Conservation (phyloP, 768 basidiomycete genomes). For the Suillus americanus region DNA sequence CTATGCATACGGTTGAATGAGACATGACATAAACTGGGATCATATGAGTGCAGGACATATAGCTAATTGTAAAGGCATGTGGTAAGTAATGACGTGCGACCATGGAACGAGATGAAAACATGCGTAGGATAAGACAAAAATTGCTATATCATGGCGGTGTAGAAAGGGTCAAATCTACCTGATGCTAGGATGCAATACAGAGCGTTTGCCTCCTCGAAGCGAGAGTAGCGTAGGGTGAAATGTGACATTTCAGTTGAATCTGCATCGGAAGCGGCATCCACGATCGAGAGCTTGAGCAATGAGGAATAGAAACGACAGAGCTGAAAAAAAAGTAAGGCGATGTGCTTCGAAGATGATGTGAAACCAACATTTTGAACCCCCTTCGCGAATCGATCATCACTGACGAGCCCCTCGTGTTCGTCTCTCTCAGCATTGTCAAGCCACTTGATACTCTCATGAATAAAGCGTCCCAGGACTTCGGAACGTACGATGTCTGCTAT, state of each 20-base stretch:
- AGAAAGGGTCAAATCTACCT: constrained; percentile 29
- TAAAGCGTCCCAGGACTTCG: constrained; percentile 69
- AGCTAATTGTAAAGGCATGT: constrained; percentile 2
- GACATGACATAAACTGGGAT: background rate
- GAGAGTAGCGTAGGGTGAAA: constrained; percentile 69
- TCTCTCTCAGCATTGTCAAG: constrained; percentile 70
- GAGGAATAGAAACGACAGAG: constrained; percentile 77
- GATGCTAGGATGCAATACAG: constrained; percentile 66
- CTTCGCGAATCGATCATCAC: constrained; percentile 72
- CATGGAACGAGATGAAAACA: constrained; percentile 7
- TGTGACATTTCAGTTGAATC: constrained; percentile 79
- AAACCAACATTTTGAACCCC: constrained; percentile 67
- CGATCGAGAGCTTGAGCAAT: constrained; percentile 63
- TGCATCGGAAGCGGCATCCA: constrained; percentile 61
- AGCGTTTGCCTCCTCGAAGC: constrained; percentile 74
- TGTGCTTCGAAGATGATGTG: constrained; percentile 5
- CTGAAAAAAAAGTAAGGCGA: constrained; percentile 33
- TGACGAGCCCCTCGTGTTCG: constrained; percentile 64
- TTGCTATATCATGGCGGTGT: constrained; percentile 3
- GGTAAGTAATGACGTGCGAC: background rate
- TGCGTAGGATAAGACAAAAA: constrained; percentile 10
- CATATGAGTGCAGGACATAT: constrained; percentile 1
- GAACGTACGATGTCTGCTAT: constrained; percentile 63
- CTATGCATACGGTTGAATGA: background rate
- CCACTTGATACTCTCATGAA: constrained; percentile 69